phyloP scores from a whole-genome alignment of 2,329 filamentous ascomycete species.

The Septoria linicola region DNA sequence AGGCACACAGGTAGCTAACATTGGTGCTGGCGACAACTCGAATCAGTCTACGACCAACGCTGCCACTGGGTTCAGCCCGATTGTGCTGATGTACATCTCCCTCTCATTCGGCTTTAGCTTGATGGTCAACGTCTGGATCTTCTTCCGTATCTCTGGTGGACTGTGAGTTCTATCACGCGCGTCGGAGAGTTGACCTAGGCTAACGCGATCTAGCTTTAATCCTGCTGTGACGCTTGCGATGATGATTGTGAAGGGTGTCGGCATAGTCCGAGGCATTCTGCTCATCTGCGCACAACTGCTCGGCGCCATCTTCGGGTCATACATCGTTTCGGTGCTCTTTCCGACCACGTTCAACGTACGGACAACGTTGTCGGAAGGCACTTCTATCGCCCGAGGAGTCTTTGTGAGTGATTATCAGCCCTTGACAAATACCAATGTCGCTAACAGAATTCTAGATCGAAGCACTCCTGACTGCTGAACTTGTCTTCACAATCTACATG shows the following conservation, averaged over 20 bases:
- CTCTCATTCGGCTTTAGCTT: slow-evolving; percentile 44
- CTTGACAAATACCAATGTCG: neutral
- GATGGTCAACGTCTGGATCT: slow-evolving; percentile 45
- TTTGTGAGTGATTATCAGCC: slow-evolving; percentile 29
- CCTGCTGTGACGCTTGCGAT: slow-evolving; percentile 38
- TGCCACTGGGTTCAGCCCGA: slow-evolving; percentile 33
- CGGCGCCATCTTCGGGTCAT: slow-evolving; percentile 40
- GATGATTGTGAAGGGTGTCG: slow-evolving; percentile 37
- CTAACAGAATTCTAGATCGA: slow-evolving; percentile 34
- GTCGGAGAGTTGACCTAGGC: neutral
- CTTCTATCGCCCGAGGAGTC: slow-evolving; percentile 40
- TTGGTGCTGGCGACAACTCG: slow-evolving; percentile 22
- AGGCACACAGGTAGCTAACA: slow-evolving; percentile 48
- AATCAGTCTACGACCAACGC: slow-evolving; percentile 31
- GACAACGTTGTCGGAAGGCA: slow-evolving; percentile 39
- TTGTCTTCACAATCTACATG: slow-evolving; percentile 47
- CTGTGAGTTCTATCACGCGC: slow-evolving; percentile 23
- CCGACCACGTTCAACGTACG: slow-evolving; percentile 40
- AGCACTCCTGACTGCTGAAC: slow-evolving; percentile 42
- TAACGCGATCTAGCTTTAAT: slow-evolving; percentile 33
- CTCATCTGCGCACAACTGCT: slow-evolving; percentile 41
- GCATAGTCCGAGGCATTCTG: slow-evolving; percentile 37
- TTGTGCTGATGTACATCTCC: slow-evolving; percentile 42
- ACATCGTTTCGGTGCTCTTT: slow-evolving; percentile 39
- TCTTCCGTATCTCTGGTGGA: slow-evolving; percentile 41